phyloP scores from a whole-genome alignment of 2,329 filamentous ascomycete genomes.

The Fusarium irregulare region DNA sequence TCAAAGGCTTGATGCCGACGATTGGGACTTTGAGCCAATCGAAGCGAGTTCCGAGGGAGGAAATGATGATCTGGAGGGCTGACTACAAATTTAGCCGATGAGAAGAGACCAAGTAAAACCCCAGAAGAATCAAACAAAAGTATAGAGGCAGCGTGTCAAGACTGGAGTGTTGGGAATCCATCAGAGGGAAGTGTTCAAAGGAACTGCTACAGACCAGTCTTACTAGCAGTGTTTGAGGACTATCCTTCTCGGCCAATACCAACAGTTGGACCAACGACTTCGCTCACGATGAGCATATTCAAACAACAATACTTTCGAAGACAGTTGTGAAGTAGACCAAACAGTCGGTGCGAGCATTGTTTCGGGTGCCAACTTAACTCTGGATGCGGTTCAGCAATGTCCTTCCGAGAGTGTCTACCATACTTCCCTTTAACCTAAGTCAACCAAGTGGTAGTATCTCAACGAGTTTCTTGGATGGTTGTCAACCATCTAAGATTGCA shows the following conservation, averaged over 20 bases:
- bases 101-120: background rate
- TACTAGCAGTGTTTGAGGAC: background rate
- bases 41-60: background rate
- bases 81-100: slow-evolving; percentile 14
- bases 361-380: background rate
- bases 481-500: background rate
- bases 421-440: background rate
- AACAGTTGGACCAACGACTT: background rate
- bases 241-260: background rate
- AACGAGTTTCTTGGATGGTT: background rate
- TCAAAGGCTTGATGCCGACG: background rate
- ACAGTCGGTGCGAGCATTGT: background rate
- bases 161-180: background rate
- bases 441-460: background rate
- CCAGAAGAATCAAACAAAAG: slow-evolving; percentile 39
- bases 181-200: background rate
- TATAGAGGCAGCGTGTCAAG: background rate
- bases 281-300: background rate
- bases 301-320: background rate
- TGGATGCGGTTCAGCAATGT: background rate
- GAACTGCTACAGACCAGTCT: background rate
- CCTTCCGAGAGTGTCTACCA: background rate
- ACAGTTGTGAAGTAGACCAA: background rate
- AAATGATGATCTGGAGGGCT: background rate
- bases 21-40: background rate